Percentiles rank a stretch among this genome's conserved stretches.
Conservation (phyloP, 352 stramenopile species). For the Phytophthora boehmeriae region DNA sequence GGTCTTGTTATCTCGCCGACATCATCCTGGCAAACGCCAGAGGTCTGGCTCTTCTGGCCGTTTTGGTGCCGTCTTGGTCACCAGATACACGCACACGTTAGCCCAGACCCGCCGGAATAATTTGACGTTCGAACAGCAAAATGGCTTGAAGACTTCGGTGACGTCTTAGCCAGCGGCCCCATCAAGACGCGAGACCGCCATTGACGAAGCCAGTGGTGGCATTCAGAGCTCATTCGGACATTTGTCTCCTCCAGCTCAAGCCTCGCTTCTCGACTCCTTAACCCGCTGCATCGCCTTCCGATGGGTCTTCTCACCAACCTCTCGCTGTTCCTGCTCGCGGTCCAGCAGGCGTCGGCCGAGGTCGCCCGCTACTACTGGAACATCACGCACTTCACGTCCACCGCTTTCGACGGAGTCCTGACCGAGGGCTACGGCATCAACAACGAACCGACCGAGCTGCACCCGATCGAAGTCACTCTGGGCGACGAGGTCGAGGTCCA, state of each 20-base stretch:
- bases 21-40: no score
- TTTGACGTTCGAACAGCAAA: no score
- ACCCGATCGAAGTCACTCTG: constrained; percentile 37
- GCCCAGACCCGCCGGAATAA: no score
- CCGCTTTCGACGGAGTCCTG: constrained; percentile 35
- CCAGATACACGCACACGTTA: no score
- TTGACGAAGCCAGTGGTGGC: background rate
- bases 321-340: constrained; percentile 11
- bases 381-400: constrained; percentile 42
- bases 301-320: constrained; percentile 7
- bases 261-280: constrained; percentile 14
- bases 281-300: background rate
- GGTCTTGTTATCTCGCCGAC: no score
- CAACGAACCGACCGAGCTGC: constrained; percentile 29
- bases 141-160: no score
- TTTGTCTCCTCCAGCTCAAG: constrained; percentile 25
- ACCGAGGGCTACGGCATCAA: constrained; percentile 43
- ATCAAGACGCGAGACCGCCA: background rate
- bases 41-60: no score
- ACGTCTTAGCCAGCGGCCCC: background rate
- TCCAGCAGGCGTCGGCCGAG: constrained; percentile 17
- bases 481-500: constrained; percentile 44
- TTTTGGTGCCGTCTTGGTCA: no score
- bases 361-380: constrained; percentile 44
- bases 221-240: constrained; percentile 30